Evolutionary conservation across 805 yeast genomes (phyloP).

Genomic region (Candida montana): DNA sequence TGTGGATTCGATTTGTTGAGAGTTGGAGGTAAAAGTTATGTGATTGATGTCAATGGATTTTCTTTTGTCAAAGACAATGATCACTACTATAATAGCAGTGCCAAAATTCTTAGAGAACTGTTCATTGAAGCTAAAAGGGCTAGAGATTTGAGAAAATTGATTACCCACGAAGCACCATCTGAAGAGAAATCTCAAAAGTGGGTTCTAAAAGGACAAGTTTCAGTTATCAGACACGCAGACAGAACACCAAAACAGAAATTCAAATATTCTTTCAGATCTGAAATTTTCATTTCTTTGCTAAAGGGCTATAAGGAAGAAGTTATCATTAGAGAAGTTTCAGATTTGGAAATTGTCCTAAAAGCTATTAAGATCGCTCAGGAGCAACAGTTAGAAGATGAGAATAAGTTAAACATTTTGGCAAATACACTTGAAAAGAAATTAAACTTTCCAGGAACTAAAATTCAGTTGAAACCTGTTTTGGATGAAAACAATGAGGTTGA

Average conservation of each 20-base stretch:
- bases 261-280: slow-evolving; percentile 89
- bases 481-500: slow-evolving; percentile 69
- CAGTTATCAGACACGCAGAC: slow-evolving; percentile 94
- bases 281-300: slow-evolving; percentile 74
- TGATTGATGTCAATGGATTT: slow-evolving; percentile 96
- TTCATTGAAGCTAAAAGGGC: slow-evolving; percentile 59
- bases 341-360: slow-evolving; percentile 76
- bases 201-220: slow-evolving; percentile 91
- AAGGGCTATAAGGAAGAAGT: slow-evolving; percentile 97
- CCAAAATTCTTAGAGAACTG: slow-evolving; percentile 68
- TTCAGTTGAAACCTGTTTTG: slow-evolving; percentile 88
- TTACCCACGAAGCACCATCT: slow-evolving; percentile 29
- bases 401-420: slow-evolving; percentile 69
- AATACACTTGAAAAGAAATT: slow-evolving; percentile 85
- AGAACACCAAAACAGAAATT: slow-evolving; percentile 98
- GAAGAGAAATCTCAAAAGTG: slow-evolving; percentile 68
- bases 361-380: slow-evolving; percentile 80
- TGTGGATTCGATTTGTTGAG: slow-evolving; percentile 95
- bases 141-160: slow-evolving; percentile 36
- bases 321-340: slow-evolving; percentile 84
- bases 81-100: slow-evolving; percentile 78
- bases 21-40: slow-evolving; percentile 83
- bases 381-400: slow-evolving; percentile 72
- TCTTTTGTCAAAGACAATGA: slow-evolving; percentile 93
- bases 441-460: slow-evolving; percentile 91